Conservation (phyloP, 495 filamentous ascomycete genomes). For the Xylaria longipes region DNA sequence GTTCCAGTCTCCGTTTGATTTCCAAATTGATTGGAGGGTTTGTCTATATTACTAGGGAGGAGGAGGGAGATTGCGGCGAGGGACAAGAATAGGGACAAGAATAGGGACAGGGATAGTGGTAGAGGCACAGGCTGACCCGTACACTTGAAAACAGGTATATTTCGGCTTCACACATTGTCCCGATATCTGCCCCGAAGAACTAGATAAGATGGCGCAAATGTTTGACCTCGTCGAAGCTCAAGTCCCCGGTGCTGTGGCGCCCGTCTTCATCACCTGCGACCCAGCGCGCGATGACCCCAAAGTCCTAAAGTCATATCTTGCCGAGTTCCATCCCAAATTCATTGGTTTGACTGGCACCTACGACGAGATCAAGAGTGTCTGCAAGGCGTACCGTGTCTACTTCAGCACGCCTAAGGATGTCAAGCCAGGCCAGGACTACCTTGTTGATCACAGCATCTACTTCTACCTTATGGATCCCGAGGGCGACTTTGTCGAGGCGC, state of each 20-base stretch:
- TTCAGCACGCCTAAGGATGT: conserved; percentile 90
- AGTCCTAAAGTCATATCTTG: conserved; percentile 81
- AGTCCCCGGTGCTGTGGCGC: conserved; percentile 50
- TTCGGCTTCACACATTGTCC: conserved; percentile 99
- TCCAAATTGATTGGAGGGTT: neutral
- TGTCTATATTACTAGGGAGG: neutral
- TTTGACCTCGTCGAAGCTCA: conserved; percentile 76
- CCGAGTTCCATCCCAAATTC: conserved; percentile 89
- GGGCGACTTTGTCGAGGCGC: conserved; percentile 96
- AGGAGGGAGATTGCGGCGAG: neutral
- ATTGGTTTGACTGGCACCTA: conserved; percentile 92
- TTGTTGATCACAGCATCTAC: conserved; percentile 99
- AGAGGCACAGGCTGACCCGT: conserved; percentile 11
- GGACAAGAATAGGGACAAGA: neutral
- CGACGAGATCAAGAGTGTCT: conserved; percentile 87
- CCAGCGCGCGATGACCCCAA: conserved; percentile 87
- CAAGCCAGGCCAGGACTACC: conserved; percentile 91
- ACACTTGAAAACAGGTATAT: conserved; percentile 65
- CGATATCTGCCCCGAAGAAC: conserved; percentile 98
- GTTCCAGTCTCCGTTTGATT: conserved; percentile 25
- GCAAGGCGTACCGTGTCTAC: conserved; percentile 95
- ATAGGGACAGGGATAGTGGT: neutral
- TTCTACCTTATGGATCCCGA: conserved; percentile 99
- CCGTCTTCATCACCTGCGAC: conserved; percentile 95
- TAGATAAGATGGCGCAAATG: conserved; percentile 97